A percentile compares a stretch with the other conserved stretches of the same genome.
Evolutionary conservation across 257 asterid genomes (phyloP).

Genomic region (Penstemon barbatus): DNA sequence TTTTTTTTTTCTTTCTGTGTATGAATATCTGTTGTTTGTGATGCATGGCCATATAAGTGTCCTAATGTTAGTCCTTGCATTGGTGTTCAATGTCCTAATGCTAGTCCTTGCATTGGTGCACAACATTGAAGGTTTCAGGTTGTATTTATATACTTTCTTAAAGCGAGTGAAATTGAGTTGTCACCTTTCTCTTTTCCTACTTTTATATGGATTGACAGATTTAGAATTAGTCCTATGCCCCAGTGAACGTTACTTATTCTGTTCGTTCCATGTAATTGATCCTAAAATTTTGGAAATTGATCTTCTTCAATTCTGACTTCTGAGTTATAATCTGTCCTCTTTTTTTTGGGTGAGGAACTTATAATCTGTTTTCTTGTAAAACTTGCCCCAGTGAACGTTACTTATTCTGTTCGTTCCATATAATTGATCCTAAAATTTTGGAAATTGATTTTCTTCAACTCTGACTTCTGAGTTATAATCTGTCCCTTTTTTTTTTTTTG

Average conservation of each 20-base stretch:
- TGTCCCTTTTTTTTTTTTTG: not conserved
- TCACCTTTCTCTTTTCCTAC: not conserved
- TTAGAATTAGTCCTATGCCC: conserved; percentile 4
- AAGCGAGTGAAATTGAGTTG: not conserved
- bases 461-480: not conserved
- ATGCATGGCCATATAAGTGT: not conserved
- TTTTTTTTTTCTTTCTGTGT: not conserved
- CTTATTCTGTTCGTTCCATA: conserved; percentile 1
- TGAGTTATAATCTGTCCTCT: not conserved
- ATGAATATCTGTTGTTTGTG: not conserved
- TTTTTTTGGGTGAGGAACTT: not conserved
- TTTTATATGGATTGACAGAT: not conserved
- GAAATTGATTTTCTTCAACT: conserved; percentile 2
- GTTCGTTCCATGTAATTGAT: conserved; percentile 6
- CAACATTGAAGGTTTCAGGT: not conserved
- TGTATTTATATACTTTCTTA: conserved; percentile 1
- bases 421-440: conserved; percentile 8
- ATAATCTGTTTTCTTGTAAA: not conserved
- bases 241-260: conserved; percentile 6
- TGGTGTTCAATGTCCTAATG: not conserved
- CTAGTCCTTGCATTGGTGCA: not conserved
- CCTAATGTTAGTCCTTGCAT: not conserved
- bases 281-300: not conserved
- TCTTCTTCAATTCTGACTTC: conserved; percentile 4
- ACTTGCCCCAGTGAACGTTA: conserved; percentile 2